These are phyloP conservation scores for Dimargaris xerosporica DNA, from an alignment of 192 early-diverging fungal genomes.

Conservation along the genomic window DNA sequence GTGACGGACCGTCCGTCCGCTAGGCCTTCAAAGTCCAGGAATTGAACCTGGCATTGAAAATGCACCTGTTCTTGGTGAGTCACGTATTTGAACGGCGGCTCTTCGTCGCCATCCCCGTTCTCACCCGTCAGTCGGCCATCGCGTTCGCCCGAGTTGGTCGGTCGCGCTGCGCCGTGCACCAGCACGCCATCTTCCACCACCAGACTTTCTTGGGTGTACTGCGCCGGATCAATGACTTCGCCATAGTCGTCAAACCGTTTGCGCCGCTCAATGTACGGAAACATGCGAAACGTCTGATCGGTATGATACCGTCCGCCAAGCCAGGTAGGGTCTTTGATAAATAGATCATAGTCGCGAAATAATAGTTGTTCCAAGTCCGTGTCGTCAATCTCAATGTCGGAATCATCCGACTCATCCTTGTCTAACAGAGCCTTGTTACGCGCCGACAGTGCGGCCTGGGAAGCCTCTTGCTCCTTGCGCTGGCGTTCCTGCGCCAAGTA, in stretches of 20 bases:
- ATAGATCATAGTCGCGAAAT: constrained; percentile 58
- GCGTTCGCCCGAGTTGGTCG: constrained; percentile 10
- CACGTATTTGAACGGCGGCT: constrained; percentile 65
- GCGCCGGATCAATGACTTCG: constrained; percentile 54
- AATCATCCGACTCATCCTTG: constrained; percentile 47
- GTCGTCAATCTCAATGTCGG: constrained; percentile 32
- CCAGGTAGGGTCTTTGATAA: constrained; percentile 60
- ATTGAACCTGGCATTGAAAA: constrained; percentile 58
- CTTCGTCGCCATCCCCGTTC: constrained; percentile 19
- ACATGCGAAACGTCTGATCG: constrained; percentile 70
- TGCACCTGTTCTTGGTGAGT: constrained; percentile 35
- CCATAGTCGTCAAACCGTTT: constrained; percentile 89
- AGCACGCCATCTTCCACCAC: constrained; percentile 8
- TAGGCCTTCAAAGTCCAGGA: constrained; percentile 86
- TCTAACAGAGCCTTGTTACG: constrained; percentile 58
- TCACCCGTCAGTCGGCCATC: constrained; percentile 15
- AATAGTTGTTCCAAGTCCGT: constrained; percentile 30
- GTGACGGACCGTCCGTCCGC: constrained; percentile 72
- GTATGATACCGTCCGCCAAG: constrained; percentile 64
- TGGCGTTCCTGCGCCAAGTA: constrained; percentile 46
- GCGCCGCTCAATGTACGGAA: constrained; percentile 67
- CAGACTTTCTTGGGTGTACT: constrained; percentile 23
- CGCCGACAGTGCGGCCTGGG: constrained; percentile 46
- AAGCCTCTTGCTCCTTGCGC: constrained; percentile 53
- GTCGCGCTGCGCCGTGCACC: neutral